A percentile compares a stretch with the other conserved stretches of the same genome.
Conservation (phyloP, 257 asterid genomes). For the Solanum rostratum region DNA sequence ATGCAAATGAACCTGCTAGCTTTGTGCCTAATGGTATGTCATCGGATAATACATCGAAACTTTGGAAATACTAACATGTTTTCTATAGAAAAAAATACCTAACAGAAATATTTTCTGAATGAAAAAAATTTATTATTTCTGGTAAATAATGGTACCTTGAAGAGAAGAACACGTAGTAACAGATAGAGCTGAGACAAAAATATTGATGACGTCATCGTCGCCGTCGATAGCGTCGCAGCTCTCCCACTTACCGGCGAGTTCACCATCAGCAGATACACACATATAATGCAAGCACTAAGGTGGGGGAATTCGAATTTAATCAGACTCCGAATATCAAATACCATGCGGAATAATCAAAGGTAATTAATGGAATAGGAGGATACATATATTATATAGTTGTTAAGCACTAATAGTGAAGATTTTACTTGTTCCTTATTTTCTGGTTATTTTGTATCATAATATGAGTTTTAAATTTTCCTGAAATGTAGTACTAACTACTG, state of each 20-base stretch:
- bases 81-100: no score
- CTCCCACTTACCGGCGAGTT: background rate
- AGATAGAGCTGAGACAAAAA: background rate
- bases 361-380: background rate
- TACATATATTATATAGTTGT: background rate
- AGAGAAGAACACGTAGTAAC: background rate
- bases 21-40: no score
- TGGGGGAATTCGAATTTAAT: no score
- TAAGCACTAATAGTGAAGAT: background rate
- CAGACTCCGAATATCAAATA: accelerated
- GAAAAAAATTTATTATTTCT: background rate
- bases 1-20: background rate
- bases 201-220: background rate
- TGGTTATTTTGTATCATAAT: background rate
- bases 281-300: background rate
- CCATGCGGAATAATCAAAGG: background rate
- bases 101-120: background rate
- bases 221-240: background rate
- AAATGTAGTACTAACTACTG: background rate
- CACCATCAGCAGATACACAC: background rate
- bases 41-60: no score
- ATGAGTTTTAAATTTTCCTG: background rate
- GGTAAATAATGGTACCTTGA: background rate
- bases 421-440: background rate
- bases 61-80: no score